Percentiles rank a stretch among this genome's conserved stretches.
phyloP scores from a whole-genome alignment of 2,329 filamentous ascomycete genomes.

The Trichoderma sp. region DNA sequence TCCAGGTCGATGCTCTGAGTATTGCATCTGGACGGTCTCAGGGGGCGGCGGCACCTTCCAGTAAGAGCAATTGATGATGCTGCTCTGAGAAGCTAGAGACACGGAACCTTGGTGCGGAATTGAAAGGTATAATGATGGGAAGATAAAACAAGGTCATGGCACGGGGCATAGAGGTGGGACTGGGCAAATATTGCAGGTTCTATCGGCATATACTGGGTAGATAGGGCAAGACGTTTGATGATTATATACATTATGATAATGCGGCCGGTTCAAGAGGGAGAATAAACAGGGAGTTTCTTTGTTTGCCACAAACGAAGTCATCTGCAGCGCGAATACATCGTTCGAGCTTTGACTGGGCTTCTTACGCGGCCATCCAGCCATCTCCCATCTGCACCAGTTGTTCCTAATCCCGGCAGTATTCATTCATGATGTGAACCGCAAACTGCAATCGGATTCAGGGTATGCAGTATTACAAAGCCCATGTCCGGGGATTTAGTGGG shows the following conservation, averaged over 20 bases:
- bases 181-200: background rate
- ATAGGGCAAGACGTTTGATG: background rate
- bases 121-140: background rate
- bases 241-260: background rate
- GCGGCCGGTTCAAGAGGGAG: no score
- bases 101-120: background rate
- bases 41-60: background rate
- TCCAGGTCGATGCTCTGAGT: conserved; percentile 40
- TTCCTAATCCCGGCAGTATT: background rate
- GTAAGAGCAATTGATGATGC: background rate
- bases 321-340: no score
- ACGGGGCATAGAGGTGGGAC: background rate
- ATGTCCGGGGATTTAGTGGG: background rate
- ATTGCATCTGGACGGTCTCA: conserved; percentile 30
- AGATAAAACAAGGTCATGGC: background rate
- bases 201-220: background rate
- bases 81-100: background rate
- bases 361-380: background rate
- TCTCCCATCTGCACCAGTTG: background rate
- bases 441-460: background rate
- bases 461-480: background rate
- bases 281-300: no score
- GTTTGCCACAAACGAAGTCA: background rate
- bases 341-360: background rate
- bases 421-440: background rate